Conservation (phyloP, 306 rosid genomes). For the Gleditsia sinensis region DNA sequence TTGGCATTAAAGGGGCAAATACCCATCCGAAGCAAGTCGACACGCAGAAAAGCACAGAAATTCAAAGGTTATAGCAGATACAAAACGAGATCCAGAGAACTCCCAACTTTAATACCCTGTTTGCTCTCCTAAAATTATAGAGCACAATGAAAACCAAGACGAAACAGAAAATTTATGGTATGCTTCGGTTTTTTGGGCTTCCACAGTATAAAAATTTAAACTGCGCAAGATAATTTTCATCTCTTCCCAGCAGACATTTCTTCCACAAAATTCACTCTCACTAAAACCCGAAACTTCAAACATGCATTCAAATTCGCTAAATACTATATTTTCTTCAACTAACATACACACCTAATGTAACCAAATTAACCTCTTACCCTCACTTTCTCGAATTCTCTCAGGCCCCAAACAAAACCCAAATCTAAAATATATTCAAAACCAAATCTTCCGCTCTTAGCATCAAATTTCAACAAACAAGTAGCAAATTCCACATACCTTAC, state of each 20-base stretch:
- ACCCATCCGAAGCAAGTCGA: slow-evolving; percentile 33
- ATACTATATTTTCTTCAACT: not conserved
- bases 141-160: not conserved
- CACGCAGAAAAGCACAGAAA: not conserved
- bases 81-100: slow-evolving; percentile 36
- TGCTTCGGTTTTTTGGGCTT: not conserved
- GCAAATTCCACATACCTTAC: slow-evolving; percentile 47
- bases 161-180: not conserved
- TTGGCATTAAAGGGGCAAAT: slow-evolving; percentile 4
- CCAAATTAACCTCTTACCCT: not conserved
- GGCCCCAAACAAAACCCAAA: slow-evolving; percentile 28
- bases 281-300: slow-evolving; percentile 18
- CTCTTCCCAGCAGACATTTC: not conserved
- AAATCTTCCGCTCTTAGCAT: not conserved
- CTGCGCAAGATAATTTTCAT: slow-evolving; percentile 1
- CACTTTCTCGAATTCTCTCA: slow-evolving; percentile 25
- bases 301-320: slow-evolving; percentile 20
- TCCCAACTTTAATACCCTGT: slow-evolving; percentile 18
- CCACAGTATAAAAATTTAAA: not conserved
- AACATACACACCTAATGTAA: not conserved
- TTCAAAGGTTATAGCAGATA: slow-evolving; percentile 11
- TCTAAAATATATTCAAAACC: not conserved
- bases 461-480: not conserved
- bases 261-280: not conserved
- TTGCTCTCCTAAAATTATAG: slow-evolving; percentile 18